Evolutionary conservation across 1,284 basidiomycete species (phyloP).

Genomic region (Moesziomyces aphidis): DNA sequence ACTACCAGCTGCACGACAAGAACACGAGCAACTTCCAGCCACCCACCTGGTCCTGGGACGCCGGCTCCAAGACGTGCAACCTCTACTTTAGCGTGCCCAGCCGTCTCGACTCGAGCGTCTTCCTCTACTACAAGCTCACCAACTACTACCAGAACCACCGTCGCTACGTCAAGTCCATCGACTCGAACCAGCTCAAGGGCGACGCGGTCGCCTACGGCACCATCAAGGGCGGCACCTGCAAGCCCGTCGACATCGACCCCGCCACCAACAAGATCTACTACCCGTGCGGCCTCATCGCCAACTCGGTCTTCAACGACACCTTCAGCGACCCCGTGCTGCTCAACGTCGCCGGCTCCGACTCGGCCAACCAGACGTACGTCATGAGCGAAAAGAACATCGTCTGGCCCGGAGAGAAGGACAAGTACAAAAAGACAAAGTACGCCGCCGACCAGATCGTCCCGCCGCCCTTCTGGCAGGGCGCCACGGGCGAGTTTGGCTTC

Average conservation of each 20-base stretch:
- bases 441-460: slow-evolving; percentile 78
- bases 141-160: slow-evolving; percentile 94
- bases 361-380: slow-evolving; percentile 72
- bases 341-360: slow-evolving; percentile 72
- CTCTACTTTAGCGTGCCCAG: slow-evolving; percentile 74
- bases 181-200: slow-evolving; percentile 87
- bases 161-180: slow-evolving; percentile 92
- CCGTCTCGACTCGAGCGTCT: slow-evolving; percentile 80
- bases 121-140: slow-evolving; percentile 89
- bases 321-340: slow-evolving; percentile 76
- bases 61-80: slow-evolving; percentile 44
- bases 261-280: slow-evolving; percentile 71
- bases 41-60: slow-evolving; percentile 55
- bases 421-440: slow-evolving; percentile 74
- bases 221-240: slow-evolving; percentile 79
- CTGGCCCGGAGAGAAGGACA: slow-evolving; percentile 92
- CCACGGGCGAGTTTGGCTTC: slow-evolving; percentile 69
- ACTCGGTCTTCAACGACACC: slow-evolving; percentile 97
- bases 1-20: slow-evolving; percentile 73
- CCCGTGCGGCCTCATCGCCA: slow-evolving; percentile 97
- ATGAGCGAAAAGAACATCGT: slow-evolving; percentile 87
- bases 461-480: slow-evolving; percentile 84
- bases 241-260: slow-evolving; percentile 76
- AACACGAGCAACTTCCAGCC: slow-evolving; percentile 61
- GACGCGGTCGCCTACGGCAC: slow-evolving; percentile 72